Percentiles rank a stretch among this genome's conserved stretches.
phyloP scores from a whole-genome alignment of 257 asterid species.

The Mitragyna speciosa region DNA sequence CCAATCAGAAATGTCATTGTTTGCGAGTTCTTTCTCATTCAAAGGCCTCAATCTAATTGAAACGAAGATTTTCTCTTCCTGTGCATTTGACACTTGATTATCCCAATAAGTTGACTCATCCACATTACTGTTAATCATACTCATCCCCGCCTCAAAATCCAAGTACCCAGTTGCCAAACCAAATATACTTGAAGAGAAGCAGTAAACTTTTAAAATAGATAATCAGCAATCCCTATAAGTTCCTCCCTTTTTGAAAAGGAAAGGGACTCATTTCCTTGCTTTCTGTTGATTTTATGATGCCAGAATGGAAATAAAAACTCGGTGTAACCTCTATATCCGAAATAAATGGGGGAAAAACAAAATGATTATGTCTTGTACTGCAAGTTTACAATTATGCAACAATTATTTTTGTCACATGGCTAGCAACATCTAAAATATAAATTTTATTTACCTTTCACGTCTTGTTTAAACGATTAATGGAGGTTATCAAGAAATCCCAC shows the following conservation, averaged over 20 bases:
- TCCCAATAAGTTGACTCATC: conserved; percentile 45
- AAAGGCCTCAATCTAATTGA: conserved; percentile 85
- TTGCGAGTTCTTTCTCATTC: conserved; percentile 56
- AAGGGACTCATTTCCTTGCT: conserved; percentile 45
- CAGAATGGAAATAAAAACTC: conserved; percentile 7
- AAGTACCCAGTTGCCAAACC: conserved; percentile 9
- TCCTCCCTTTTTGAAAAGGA: conserved; percentile 41
- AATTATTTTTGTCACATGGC: too few species aligned
- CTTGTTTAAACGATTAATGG: neutral
- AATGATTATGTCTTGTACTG: neutral
- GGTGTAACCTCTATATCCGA: conserved; percentile 29
- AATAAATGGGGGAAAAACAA: too few species aligned
- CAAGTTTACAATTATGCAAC: neutral
- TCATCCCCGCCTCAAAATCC: conserved; percentile 37
- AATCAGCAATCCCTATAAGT: conserved; percentile 19
- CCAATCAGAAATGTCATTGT: conserved; percentile 69
- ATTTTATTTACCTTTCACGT: neutral
- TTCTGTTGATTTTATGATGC: neutral
- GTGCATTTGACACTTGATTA: conserved; percentile 48
- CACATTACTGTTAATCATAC: conserved; percentile 32
- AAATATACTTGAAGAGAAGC: conserved; percentile 52
- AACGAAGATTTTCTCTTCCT: conserved; percentile 81
- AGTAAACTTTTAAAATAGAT: conserved; percentile 23
- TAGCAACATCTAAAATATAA: too few species aligned
- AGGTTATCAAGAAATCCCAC: neutral